Conservation (phyloP, 2,329 filamentous ascomycete genomes). For the Xylaria sp. region DNA sequence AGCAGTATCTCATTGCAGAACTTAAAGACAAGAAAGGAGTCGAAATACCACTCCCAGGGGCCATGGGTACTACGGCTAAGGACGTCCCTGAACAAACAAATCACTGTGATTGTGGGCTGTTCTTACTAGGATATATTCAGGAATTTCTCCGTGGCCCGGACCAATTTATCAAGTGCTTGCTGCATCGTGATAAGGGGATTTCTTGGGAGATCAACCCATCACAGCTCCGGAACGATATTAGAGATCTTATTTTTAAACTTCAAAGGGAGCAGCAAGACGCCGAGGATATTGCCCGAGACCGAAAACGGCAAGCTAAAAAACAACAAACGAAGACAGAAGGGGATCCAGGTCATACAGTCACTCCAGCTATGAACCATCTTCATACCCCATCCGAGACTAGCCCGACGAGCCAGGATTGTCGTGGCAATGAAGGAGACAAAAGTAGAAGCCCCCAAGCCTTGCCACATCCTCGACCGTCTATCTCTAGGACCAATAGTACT, state of each 20-base stretch:
- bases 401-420: background rate
- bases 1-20: constrained; percentile 81
- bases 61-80: constrained; percentile 73
- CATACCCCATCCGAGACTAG: background rate
- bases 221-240: constrained; percentile 72
- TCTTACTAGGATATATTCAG: constrained; percentile 83
- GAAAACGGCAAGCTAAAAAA: constrained; percentile 46
- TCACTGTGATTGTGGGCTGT: constrained; percentile 89
- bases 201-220: constrained; percentile 67
- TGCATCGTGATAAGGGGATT: constrained; percentile 65
- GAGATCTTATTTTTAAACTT: constrained; percentile 72
- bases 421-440: constrained; percentile 1
- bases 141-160: constrained; percentile 83
- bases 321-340: constrained; percentile 9
- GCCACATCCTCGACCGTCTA: constrained; percentile 2
- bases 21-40: constrained; percentile 69
- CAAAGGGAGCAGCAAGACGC: constrained; percentile 66
- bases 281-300: constrained; percentile 54
- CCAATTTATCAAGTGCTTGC: constrained; percentile 72
- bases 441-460: constrained; percentile 8
- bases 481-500: constrained; percentile 8
- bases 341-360: background rate
- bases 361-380: background rate
- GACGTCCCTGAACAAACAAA: constrained; percentile 84
- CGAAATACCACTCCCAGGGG: constrained; percentile 40